Percentiles rank a stretch among this genome's conserved stretches.
Conservation (phyloP, 139 green algal species). For the Volvox reticuliferus region DNA sequence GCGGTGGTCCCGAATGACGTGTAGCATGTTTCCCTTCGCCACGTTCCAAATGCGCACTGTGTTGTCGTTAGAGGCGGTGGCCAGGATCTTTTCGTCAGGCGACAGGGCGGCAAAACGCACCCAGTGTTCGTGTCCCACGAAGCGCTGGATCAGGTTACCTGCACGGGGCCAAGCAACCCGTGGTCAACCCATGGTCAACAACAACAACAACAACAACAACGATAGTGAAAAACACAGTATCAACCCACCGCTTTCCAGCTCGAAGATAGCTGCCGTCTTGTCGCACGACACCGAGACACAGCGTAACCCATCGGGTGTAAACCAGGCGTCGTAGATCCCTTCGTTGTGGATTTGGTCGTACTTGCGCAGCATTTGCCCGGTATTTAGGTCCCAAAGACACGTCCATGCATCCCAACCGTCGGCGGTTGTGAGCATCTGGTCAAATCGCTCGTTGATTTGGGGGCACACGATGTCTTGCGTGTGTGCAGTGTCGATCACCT, state of each 20-base stretch:
- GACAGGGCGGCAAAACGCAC: slow-evolving; percentile 10
- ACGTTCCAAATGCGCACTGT: slow-evolving; percentile 7
- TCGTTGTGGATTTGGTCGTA: not conserved
- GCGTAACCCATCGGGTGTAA: not conserved
- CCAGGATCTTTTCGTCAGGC: slow-evolving; percentile 2
- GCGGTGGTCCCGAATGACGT: not conserved
- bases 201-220: too few relatives aligned
- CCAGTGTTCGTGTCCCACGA: slow-evolving; percentile 16
- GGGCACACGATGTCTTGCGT: not conserved
- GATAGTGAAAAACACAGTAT: not conserved
- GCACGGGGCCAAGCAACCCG: not conserved
- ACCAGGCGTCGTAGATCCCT: slow-evolving; percentile 3
- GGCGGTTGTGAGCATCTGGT: slow-evolving; percentile 12
- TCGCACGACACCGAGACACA: slow-evolving; percentile 9
- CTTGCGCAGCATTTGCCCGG: not conserved
- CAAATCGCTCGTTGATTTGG: not conserved
- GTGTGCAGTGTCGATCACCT: slow-evolving; percentile 8
- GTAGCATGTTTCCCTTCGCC: not conserved
- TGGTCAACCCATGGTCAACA: too few relatives aligned
- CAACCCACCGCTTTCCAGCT: not conserved
- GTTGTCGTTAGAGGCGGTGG: slow-evolving; percentile 16
- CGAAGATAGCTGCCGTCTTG: slow-evolving; percentile 18
- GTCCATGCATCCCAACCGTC: slow-evolving; percentile 3
- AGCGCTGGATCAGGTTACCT: slow-evolving; percentile 14
- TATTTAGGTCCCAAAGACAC: not conserved